Percentiles rank a stretch among this genome's conserved stretches.
phyloP scores from a whole-genome alignment of 2,329 filamentous ascomycete species.

The Myriosclerotinia duriaeana region DNA sequence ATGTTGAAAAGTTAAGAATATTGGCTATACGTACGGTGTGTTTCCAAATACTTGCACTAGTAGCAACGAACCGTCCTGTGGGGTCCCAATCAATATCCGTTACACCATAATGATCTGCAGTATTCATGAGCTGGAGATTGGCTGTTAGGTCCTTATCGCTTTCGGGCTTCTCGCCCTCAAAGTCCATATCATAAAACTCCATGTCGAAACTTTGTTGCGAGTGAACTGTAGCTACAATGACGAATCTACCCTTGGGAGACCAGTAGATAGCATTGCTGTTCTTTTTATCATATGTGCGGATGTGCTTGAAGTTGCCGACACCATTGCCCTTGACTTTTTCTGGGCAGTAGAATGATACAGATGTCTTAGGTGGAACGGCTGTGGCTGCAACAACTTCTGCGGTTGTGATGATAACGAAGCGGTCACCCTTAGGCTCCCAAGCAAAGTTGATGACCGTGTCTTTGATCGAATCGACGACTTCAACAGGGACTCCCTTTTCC shows the following conservation, averaged over 20 bases:
- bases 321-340: slow-evolving; percentile 84
- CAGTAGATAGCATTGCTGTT: slow-evolving; percentile 99
- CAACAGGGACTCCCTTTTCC: slow-evolving; percentile 97
- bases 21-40: slow-evolving; percentile 70
- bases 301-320: slow-evolving; percentile 92
- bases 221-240: slow-evolving; percentile 88
- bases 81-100: slow-evolving; percentile 99
- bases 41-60: slow-evolving; percentile 93
- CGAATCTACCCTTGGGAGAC: slow-evolving; percentile 93
- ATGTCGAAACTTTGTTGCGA: slow-evolving; percentile 93
- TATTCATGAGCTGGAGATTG: slow-evolving; percentile 93
- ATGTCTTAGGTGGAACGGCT: slow-evolving; percentile 87
- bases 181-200: slow-evolving; percentile 97
- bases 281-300: slow-evolving; percentile 96
- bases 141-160: slow-evolving; percentile 90
- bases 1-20: slow-evolving; percentile 20
- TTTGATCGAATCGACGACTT: slow-evolving; percentile 96
- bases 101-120: slow-evolving; percentile 92
- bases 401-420: slow-evolving; percentile 95
- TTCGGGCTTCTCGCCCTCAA: slow-evolving; percentile 93
- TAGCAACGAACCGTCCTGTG: slow-evolving; percentile 89
- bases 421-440: slow-evolving; percentile 97
- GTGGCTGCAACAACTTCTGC: slow-evolving; percentile 76
- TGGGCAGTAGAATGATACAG: slow-evolving; percentile 93
- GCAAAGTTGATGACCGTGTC: slow-evolving; percentile 99